These are phyloP conservation scores for Cordyceps cateniannulata DNA, from an alignment of 2,329 filamentous ascomycete genomes.

Conservation along the genomic window DNA sequence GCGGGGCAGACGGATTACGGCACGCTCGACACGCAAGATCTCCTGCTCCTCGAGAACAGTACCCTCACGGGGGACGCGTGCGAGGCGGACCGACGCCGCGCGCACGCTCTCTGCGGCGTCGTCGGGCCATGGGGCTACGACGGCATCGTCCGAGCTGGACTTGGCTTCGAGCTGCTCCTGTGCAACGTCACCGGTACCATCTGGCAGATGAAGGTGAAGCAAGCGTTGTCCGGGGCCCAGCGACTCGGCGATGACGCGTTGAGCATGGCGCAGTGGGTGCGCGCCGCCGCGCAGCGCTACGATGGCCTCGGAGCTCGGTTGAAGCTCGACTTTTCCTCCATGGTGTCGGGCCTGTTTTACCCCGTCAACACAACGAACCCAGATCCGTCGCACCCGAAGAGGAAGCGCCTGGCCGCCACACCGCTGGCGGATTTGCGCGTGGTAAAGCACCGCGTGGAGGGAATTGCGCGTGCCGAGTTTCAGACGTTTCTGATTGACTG, in stretches of 20 bases:
- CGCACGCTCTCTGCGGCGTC: conserved; percentile 48
- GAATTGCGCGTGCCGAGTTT: conserved; percentile 31
- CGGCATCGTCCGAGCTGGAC: conserved; percentile 60
- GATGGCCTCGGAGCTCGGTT: conserved; percentile 37
- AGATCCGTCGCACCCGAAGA: conserved; percentile 24
- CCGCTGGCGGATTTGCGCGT: conserved; percentile 23
- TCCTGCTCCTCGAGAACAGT: conserved; percentile 44
- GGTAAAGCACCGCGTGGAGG: conserved; percentile 32
- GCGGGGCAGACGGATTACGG: conserved; percentile 60
- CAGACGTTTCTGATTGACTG: conserved; percentile 43
- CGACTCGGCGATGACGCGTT: conserved; percentile 21
- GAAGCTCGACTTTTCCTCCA: conserved; percentile 40
- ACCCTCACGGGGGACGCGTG: neutral
- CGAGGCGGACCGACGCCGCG: conserved; percentile 44
- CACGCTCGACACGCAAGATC: conserved; percentile 62
- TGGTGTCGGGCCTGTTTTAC: conserved; percentile 46
- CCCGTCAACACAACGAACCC: conserved; percentile 42
- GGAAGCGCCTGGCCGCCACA: conserved; percentile 26
- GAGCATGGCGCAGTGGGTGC: conserved; percentile 30
- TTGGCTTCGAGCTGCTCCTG: conserved; percentile 65
- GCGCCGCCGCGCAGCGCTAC: conserved; percentile 38
- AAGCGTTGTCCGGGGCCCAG: conserved; percentile 17
- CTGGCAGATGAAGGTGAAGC: conserved; percentile 27
- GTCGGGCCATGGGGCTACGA: conserved; percentile 51
- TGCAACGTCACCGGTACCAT: conserved; percentile 51